Evolutionary conservation across 306 rosid species (phyloP).

Genomic region (Rosa multiflora): DNA sequence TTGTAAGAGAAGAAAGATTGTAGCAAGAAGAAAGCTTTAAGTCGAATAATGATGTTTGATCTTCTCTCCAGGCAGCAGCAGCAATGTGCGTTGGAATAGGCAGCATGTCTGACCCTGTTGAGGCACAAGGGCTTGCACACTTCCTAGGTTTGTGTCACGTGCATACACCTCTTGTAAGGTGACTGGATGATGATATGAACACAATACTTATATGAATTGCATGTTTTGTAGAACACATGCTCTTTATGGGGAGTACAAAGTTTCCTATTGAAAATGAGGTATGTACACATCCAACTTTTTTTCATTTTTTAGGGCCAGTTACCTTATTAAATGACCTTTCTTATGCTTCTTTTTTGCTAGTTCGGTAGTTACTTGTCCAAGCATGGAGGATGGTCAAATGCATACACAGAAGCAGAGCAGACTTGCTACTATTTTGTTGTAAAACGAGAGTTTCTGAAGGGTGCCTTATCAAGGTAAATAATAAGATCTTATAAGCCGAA

Average conservation of each 20-base stretch:
- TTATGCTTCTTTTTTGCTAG: too few species aligned
- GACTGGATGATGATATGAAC: too few species aligned
- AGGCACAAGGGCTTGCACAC: slow-evolving; percentile 96
- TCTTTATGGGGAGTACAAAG: slow-evolving; percentile 91
- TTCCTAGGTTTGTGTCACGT: slow-evolving; percentile 57
- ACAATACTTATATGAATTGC: background rate
- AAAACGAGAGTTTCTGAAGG: too few species aligned
- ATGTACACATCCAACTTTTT: background rate
- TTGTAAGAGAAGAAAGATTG: too few species aligned
- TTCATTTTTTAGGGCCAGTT: background rate
- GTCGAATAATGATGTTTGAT: background rate
- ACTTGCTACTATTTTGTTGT: too few species aligned
- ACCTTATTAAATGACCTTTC: too few species aligned
- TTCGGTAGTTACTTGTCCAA: background rate
- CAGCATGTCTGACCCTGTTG: slow-evolving; percentile 84
- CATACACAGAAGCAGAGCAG: too few species aligned
- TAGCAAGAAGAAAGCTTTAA: too few species aligned
- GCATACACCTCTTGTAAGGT: background rate
- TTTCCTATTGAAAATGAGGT: slow-evolving; percentile 98
- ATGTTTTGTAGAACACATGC: slow-evolving; percentile 88
- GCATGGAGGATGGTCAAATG: too few species aligned
- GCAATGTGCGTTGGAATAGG: slow-evolving; percentile 97
- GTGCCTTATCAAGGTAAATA: too few species aligned
- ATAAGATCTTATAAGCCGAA: too few species aligned
- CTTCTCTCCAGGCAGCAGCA: slow-evolving; percentile 76